phyloP scores from a whole-genome alignment of 495 filamentous ascomycete species.

The Symbiotaphrina buchneri region DNA sequence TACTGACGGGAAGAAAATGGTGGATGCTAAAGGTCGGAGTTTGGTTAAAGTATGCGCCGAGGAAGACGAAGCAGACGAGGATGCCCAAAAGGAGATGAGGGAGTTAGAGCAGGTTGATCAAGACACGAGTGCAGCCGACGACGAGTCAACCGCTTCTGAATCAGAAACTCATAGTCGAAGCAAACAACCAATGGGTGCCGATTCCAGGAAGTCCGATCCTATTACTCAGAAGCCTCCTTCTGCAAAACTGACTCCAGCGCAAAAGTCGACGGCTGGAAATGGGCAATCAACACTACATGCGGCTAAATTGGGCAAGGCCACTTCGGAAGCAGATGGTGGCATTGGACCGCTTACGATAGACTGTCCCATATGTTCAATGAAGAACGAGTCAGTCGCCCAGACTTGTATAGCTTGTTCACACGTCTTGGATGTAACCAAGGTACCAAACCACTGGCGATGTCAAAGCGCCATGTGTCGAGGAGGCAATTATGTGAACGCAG shows the following conservation, averaged over 20 bases:
- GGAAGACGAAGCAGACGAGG: constrained; percentile 34
- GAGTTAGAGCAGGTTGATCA: constrained; percentile 23
- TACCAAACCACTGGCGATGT: constrained; percentile 2
- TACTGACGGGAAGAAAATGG: constrained; percentile 30
- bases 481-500: constrained; percentile 1
- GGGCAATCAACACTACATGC: too few species aligned
- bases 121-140: too few species aligned
- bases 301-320: too few species aligned
- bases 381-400: not conserved
- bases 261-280: too few species aligned
- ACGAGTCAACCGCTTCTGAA: too few species aligned
- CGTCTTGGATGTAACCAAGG: not conserved
- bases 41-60: constrained; percentile 53
- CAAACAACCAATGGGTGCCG: too few species aligned
- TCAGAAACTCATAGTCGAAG: too few species aligned
- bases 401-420: constrained; percentile 2
- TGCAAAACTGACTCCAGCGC: too few species aligned
- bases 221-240: too few species aligned
- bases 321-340: too few species aligned
- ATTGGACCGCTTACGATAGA: too few species aligned
- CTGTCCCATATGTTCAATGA: constrained; percentile 2
- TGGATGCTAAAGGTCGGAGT: constrained; percentile 33
- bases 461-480: not conserved
- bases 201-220: too few species aligned
- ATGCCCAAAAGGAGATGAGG: constrained; percentile 34